These are phyloP conservation scores for Scheffersomyces titani DNA, from an alignment of 1,139 yeast species.

Conservation along the genomic window DNA sequence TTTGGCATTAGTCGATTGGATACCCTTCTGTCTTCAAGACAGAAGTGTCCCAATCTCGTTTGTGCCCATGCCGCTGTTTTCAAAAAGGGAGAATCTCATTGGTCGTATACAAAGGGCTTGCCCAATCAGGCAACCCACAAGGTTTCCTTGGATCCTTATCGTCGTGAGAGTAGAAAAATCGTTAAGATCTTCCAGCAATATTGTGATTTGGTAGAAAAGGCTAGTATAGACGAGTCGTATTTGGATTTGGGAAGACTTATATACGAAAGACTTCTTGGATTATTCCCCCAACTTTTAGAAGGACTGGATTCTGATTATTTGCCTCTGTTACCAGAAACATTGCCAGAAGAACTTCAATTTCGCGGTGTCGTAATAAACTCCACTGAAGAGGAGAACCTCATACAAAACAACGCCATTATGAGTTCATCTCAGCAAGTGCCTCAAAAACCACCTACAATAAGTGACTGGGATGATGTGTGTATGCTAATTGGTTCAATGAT, in stretches of 20 bases:
- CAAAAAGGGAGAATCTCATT: constrained; percentile 78
- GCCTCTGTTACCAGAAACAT: constrained; percentile 52
- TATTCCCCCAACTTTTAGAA: constrained; percentile 28
- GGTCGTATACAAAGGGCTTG: constrained; percentile 60
- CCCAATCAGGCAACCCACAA: constrained; percentile 61
- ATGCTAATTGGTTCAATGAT: constrained; percentile 65
- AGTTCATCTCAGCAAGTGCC: constrained; percentile 4
- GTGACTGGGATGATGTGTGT: constrained; percentile 87
- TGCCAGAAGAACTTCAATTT: constrained; percentile 35
- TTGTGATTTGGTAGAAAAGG: constrained; percentile 81
- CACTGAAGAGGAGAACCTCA: not conserved
- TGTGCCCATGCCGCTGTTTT: constrained; percentile 95
- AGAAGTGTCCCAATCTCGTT: constrained; percentile 73
- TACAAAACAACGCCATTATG: not conserved
- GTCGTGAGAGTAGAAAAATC: constrained; percentile 84
- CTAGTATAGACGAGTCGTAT: constrained; percentile 93
- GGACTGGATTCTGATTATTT: constrained; percentile 30
- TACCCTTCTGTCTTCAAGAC: constrained; percentile 60
- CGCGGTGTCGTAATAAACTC: constrained; percentile 25
- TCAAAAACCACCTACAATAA: constrained; percentile 10
- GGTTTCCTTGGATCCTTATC: constrained; percentile 87
- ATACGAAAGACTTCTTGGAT: constrained; percentile 19
- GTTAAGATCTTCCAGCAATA: constrained; percentile 55
- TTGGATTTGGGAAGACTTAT: constrained; percentile 68
- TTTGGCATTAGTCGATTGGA: constrained; percentile 84